Evolutionary conservation across 2,329 filamentous ascomycete genomes (phyloP), one percentile per base, ranked within the genome.

Genomic region (Cercospora sp.): DNA sequence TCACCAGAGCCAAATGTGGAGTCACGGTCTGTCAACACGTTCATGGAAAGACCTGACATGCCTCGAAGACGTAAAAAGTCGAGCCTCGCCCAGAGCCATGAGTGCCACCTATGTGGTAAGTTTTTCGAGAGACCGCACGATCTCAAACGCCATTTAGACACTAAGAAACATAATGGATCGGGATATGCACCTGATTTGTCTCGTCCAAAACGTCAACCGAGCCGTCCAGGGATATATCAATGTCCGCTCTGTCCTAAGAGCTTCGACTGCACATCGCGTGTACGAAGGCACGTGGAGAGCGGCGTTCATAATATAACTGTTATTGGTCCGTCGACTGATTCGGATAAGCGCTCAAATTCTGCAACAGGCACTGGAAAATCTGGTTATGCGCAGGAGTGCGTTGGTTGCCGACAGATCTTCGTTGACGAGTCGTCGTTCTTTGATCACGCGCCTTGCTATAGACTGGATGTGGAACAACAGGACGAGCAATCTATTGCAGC

Each of bases 391-490:
- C 60, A 63, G 18, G n/a, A 30, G 28, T 63, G 60, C n/a, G 31
- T 51, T 26, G 60, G 60, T 9, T 63, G 60, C 45, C 18, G 42
- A 20, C 60, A 33, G 26, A 18, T 28, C 16, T 63, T 63, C 28
- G 45, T 36, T 6, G n/a, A 63, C n/a, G 45, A 55, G 28, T 10
- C 10, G 3, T 23, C 16, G 3, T 63, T 63, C 30, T 55, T 31
- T 18, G 16, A 20, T 30, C 60, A 63, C 31, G 60, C 42, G 31
- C 60, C 60, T 55, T 63, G 60, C 42, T 53, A 63, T 12, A 28
- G 51, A 16, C 13, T 28, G 20, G 42, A 39, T n/a, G 13, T 26
- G 16, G 36, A 39, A 39, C 36, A 45, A 31, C 23, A 53, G 16
- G 16, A 18, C 20, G 42, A 63, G 45, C 60, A 39, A 31, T 16